Evolutionary conservation across 176 grass and related monocot species (phyloP), one percentile per base, ranked within the genome.

Genomic region (Aegilops umbellulata): DNA sequence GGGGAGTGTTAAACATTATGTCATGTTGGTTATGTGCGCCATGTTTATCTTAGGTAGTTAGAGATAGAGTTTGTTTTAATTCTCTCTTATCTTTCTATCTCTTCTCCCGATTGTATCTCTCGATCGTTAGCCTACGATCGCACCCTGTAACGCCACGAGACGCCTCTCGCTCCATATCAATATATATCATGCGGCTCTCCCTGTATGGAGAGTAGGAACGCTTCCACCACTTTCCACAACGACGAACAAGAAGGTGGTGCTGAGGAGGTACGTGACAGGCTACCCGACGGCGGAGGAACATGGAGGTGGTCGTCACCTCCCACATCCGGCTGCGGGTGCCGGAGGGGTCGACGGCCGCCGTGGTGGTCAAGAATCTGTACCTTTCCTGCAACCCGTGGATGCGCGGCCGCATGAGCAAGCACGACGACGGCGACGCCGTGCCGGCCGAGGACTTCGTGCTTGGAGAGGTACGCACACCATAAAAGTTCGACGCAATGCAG

Each of bases 331-430:
- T 86, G 3, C 64, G 29, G 3, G 86, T 75, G 42, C 31, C 44
- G 5, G 53, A 2, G 3, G 58, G 34, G 6, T n/a, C 16, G 23
- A 29, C 34, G 5, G 3, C 7, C 30, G 70, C 70, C 8, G 29
- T 93, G 24, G n/a, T 90, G 15, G 51, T 93, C 19, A 90, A 80
- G 88, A 90, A 90, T 42, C 70, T 88, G n/a, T 90, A 86, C 67
- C 58, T 93, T 5, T 93, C 91, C 5, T 88, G 85, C 30, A 88
- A 93, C 46, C 88, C 91, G 0, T 87, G 60, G 69, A 93, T 90
- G 81, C 69, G 87, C 38, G 42, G 13, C 4, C 76, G 81, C 39
- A 87, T 74, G 77, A 64, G 20, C 55, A 87, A 35, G 77, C 77
- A 87, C 22, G 39, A 74, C 0, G 68, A 53, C 0, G 66, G 22